A percentile compares a stretch with the other conserved stretches of the same genome.
Conservation (phyloP, 169 alveolate genomes). For the Theileria parva region DNA sequence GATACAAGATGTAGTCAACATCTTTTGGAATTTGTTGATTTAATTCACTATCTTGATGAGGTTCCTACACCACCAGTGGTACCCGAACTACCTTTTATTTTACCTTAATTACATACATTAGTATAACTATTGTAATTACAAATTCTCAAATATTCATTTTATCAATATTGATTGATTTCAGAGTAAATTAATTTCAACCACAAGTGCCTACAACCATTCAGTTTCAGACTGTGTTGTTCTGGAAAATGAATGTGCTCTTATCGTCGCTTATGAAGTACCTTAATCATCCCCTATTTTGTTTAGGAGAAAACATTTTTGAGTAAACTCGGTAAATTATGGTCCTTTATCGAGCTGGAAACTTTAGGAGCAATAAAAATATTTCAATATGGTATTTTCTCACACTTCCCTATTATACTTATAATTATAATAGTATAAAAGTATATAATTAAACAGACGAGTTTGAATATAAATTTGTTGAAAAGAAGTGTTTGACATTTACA, state of each 20-base stretch:
- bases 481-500: conserved; percentile 19
- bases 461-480: neutral
- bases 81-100: neutral
- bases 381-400: conserved; percentile 45
- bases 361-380: conserved; percentile 70
- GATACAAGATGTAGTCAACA: conserved; percentile 46
- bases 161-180: neutral
- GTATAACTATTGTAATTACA: neutral
- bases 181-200: conserved; percentile 29
- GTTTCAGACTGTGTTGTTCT: conserved; percentile 50
- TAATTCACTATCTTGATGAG: conserved; percentile 35
- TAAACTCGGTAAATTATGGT: conserved; percentile 78
- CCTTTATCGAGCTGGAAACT: conserved; percentile 74
- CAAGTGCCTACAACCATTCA: conserved; percentile 27
- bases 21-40: conserved; percentile 46
- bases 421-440: no score
- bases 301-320: conserved; percentile 75
- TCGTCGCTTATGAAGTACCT: conserved; percentile 57
- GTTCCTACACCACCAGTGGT: conserved; percentile 35
- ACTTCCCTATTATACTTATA: no score
- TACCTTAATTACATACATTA: neutral
- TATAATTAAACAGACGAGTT: conserved; percentile 18
- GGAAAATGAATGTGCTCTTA: conserved; percentile 19
- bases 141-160: no score
- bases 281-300: neutral